Percentiles rank a stretch among this genome's conserved stretches.
Evolutionary conservation across 2,329 filamentous ascomycete genomes (phyloP).

Genomic region (Xylariaceae sp.): DNA sequence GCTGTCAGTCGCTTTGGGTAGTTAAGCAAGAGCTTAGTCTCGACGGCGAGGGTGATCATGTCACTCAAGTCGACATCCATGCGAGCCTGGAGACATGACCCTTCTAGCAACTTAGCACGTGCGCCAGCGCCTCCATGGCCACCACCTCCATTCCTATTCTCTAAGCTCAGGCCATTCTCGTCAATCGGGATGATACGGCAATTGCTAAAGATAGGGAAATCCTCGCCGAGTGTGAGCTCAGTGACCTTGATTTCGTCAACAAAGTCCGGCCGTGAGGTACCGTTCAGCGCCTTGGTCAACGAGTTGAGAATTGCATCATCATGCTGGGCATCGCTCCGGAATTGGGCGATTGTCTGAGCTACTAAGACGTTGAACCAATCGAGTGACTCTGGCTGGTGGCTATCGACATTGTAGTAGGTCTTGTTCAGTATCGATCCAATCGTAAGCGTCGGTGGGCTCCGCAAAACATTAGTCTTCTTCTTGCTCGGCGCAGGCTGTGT

Average conservation of each 20-base stretch:
- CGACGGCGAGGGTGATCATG: slow-evolving; percentile 88
- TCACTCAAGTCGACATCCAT: slow-evolving; percentile 98
- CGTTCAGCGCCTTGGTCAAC: slow-evolving; percentile 79
- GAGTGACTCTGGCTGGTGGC: slow-evolving; percentile 90
- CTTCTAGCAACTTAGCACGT: slow-evolving; percentile 47
- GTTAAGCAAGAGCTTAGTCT: slow-evolving; percentile 91
- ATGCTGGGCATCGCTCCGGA: slow-evolving; percentile 84
- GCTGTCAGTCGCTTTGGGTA: slow-evolving; percentile 88
- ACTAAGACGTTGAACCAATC: slow-evolving; percentile 99
- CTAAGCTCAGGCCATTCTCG: slow-evolving; percentile 63
- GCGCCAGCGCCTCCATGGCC: slow-evolving; percentile 46
- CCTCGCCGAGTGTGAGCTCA: slow-evolving; percentile 88
- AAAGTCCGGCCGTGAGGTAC: slow-evolving; percentile 81
- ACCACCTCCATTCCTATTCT: slow-evolving; percentile 28
- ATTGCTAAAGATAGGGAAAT: slow-evolving; percentile 98
- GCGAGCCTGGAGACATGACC: slow-evolving; percentile 78
- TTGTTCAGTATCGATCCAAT: slow-evolving; percentile 94
- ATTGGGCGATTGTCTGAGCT: slow-evolving; percentile 93
- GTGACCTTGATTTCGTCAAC: slow-evolving; percentile 91
- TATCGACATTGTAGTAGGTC: slow-evolving; percentile 94
- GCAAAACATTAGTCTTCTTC: slow-evolving; percentile 67
- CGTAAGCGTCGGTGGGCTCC: slow-evolving; percentile 68
- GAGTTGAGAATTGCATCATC: slow-evolving; percentile 85
- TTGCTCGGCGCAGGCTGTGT: slow-evolving; percentile 47
- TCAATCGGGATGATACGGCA: slow-evolving; percentile 90